phyloP scores from a whole-genome alignment of 2,329 filamentous ascomycete species.

The Fusarium poae region DNA sequence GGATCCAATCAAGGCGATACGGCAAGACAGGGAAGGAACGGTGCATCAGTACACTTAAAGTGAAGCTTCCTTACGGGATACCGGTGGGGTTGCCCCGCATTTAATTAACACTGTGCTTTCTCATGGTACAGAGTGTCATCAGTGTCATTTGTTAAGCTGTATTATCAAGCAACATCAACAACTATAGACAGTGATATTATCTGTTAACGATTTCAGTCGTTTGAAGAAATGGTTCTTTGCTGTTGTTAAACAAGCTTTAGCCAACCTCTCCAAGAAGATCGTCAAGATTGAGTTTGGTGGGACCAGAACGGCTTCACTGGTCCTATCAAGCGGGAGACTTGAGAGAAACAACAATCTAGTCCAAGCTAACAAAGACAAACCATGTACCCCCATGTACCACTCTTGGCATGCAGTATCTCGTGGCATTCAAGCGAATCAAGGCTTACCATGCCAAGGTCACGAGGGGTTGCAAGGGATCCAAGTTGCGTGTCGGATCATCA shows the following conservation, averaged over 20 bases:
- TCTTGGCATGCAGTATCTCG: constrained; percentile 33
- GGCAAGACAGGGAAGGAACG: constrained; percentile 3
- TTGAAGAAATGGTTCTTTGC: no score
- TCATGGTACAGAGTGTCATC: constrained; percentile 1
- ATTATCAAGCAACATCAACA: neutral
- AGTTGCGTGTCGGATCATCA: constrained; percentile 35
- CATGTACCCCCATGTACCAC: constrained; percentile 34
- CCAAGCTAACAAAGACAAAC: neutral
- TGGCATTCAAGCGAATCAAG: constrained; percentile 39
- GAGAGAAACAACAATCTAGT: constrained; percentile 12
- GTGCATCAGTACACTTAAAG: constrained; percentile 9
- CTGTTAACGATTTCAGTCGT: no score
- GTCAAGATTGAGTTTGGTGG: constrained; percentile 52
- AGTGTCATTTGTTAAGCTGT: neutral
- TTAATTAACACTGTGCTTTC: constrained; percentile 32
- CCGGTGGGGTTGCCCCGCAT: constrained; percentile 24
- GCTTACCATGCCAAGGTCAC: constrained; percentile 33
- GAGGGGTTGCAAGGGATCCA: constrained; percentile 31
- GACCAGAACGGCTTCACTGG: constrained; percentile 24
- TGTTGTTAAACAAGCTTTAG: constrained; percentile 8
- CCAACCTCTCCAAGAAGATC: constrained; percentile 29
- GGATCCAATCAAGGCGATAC: constrained; percentile 10
- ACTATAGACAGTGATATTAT: neutral
- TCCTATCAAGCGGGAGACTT: constrained; percentile 18
- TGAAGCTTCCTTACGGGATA: constrained; percentile 27